A percentile compares a stretch with the other conserved stretches of the same genome.
Conservation (phyloP, 805 yeast genomes). For the Starmerella bombi region DNA sequence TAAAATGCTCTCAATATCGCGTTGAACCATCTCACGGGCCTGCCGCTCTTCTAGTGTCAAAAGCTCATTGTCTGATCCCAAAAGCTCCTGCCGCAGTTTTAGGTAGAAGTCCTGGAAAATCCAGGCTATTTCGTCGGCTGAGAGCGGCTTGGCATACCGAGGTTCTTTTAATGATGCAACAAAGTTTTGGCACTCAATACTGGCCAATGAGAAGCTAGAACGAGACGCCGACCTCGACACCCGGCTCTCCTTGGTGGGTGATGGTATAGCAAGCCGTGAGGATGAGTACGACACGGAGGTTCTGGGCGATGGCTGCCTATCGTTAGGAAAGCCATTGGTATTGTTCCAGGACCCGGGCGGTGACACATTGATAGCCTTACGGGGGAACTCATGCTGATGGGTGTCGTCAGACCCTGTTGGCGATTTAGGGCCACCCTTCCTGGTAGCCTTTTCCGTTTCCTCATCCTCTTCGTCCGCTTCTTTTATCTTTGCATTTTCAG, state of each 20-base stretch:
- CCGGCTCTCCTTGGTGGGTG: slow-evolving; percentile 2
- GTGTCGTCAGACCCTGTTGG: not conserved
- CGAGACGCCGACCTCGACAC: slow-evolving; percentile 3
- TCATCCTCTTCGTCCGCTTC: not conserved
- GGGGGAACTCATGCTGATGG: not conserved
- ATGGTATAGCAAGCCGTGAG: not conserved
- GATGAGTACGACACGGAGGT: not conserved
- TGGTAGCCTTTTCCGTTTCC: not conserved
- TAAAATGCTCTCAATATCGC: slow-evolving; percentile 21
- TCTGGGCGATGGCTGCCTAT: not conserved
- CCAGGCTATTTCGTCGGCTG: slow-evolving; percentile 29
- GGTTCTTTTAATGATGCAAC: slow-evolving; percentile 29
- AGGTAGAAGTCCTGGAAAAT: slow-evolving; percentile 32
- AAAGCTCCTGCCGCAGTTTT: slow-evolving; percentile 23
- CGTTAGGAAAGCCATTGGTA: too few relatives aligned
- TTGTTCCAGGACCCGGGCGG: not conserved
- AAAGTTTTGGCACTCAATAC: slow-evolving; percentile 20
- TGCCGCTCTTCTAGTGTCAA: slow-evolving; percentile 26
- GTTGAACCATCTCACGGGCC: slow-evolving; percentile 23
- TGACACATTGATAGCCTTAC: not conserved
- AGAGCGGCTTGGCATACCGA: slow-evolving; percentile 27
- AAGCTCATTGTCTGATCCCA: slow-evolving; percentile 20
- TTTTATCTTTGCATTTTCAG: not conserved
- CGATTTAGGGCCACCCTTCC: not conserved
- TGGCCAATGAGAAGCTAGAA: slow-evolving; percentile 14